Evolutionary conservation across 2,329 filamentous ascomycete species (phyloP), one percentile per base, ranked within the genome.

Genomic region (Phaeomoniella chlamydospora): DNA sequence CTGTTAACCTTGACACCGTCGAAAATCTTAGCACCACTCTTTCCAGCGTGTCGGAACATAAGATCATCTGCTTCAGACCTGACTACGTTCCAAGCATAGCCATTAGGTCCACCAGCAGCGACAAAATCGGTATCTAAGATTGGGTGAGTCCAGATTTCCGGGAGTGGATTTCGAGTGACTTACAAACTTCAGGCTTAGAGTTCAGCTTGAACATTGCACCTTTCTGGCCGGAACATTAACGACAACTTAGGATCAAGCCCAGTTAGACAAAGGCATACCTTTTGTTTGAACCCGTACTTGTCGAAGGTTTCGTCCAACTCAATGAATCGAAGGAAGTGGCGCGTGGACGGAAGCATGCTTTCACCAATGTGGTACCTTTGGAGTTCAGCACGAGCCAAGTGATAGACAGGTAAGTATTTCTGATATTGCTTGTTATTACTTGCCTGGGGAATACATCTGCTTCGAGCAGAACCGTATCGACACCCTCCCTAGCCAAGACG

Each of bases 11-110:
- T 57, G 35, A 54, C 53, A 10, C 48, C 55, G 18, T 67, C 58
- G 37, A 65, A 64, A 5, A 46, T 52, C 18, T 57, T 48, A 11
- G 60, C 64, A 2, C 63, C 62, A 36, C 52, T 48, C 5, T 49
- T 40, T 1, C 36, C 53, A 1, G 64, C 64, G 37, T 67, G 59
- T 16, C 51, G 38, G 43, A 67, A 65, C 4, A 67, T 47, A 4
- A 68, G 31, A 3, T 67, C 43, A 40, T 68, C 64, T 1, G 54
- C 45, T 41, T 68, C 62, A 14, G 63, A 65, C 4, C 64, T 61
- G 5, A 66, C 43, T 2, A 67, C 52, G 37, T 67, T 67, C 62
- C 61, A 67, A 3, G 62, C 48, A 35, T 61, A 56, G 6, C 45
- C 51, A 9, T 56, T 39, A 1, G 57, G 55, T 3, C 61, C 62